These are phyloP conservation scores for Talaromyces amestolkiae DNA, from an alignment of 2,329 filamentous ascomycete genomes.

Conservation along the genomic window DNA sequence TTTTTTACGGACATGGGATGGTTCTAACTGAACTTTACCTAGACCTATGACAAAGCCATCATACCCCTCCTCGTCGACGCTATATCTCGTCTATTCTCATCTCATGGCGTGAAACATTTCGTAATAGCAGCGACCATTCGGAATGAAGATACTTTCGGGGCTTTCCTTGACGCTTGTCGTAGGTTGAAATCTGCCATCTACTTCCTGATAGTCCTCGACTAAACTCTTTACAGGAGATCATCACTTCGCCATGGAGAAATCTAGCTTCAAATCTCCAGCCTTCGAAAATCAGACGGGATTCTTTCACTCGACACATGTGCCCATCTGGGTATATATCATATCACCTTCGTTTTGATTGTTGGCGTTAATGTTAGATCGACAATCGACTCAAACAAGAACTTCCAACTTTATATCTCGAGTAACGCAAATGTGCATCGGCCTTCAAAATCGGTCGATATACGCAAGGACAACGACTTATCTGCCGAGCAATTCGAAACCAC, in stretches of 20 bases:
- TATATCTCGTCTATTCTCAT: slow-evolving; percentile 55
- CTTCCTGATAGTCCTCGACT: background rate
- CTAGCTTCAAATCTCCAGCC: slow-evolving; percentile 44
- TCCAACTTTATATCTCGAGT: background rate
- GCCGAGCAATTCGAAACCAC: background rate
- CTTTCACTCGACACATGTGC: slow-evolving; percentile 45
- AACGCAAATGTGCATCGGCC: background rate
- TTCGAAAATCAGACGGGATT: slow-evolving; percentile 47
- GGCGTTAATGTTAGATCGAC: background rate
- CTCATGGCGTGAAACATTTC: slow-evolving; percentile 51
- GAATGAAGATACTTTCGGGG: slow-evolving; percentile 60
- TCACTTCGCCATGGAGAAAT: slow-evolving; percentile 36
- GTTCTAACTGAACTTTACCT: background rate
- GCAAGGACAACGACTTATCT: background rate
- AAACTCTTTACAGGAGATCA: slow-evolving; percentile 28
- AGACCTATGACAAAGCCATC: slow-evolving; percentile 62
- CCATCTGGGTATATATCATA: slow-evolving; percentile 40
- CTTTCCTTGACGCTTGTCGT: slow-evolving; percentile 60
- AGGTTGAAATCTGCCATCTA: slow-evolving; percentile 30
- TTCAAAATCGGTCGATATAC: background rate
- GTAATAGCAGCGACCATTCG: slow-evolving; percentile 62
- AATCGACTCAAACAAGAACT: background rate
- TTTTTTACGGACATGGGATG: background rate
- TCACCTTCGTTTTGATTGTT: slow-evolving; percentile 11
- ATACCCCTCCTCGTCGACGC: slow-evolving; percentile 59